Evolutionary conservation across 345 rosid species (phyloP), one percentile per base, ranked within the genome.

Genomic region (Syzygium aqueum): DNA sequence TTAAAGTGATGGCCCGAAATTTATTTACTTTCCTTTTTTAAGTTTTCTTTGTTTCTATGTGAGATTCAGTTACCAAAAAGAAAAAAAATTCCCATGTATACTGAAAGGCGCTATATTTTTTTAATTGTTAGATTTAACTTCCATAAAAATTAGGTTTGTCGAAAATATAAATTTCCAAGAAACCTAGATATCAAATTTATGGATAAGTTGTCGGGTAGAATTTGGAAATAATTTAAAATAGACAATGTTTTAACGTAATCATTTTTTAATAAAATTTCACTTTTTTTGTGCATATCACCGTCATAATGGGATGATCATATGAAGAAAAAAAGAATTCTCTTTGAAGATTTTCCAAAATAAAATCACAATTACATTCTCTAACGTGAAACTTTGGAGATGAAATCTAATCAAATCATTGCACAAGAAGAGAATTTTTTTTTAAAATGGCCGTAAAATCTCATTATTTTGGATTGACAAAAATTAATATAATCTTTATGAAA

Each of bases 61-160:
- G n/a, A 33, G 2, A 61, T 61, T 61, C 6, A 61, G 8, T 61
- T n/a, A n/a, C 73, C 19, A n/a, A n/a, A 61, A 61, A 2, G 30
- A n/a, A 1, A n/a, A n/a, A n/a, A 59, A 27, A 1, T n/a, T 61
- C 0, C 33, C 67, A 0, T 13, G 33, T 61, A 61, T 0, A 61
- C 0, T n/a, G 0, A 13, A 12, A 61, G 67, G 19, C 2, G 0
- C 17, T 61, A 6, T n/a, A 6, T 0, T n/a, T 61, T 59, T 61
- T 61, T 61, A 61, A 61, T n/a, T 13, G 67, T 61, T 61, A 61
- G 17, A 61, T 61, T n/a, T 6, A 5, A 4, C 8, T 61, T 61
- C 73, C 73, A 0, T 61, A 23, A 56, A 56, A 56, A 21, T 7
- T 56, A 56, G 5, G 23, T 56, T 23, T 56, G 61, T 61, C 9